Evolutionary conservation across 2,329 filamentous ascomycete species (phyloP), one percentile per base, ranked within the genome.

Genomic region (Corinectria fuckeliana): DNA sequence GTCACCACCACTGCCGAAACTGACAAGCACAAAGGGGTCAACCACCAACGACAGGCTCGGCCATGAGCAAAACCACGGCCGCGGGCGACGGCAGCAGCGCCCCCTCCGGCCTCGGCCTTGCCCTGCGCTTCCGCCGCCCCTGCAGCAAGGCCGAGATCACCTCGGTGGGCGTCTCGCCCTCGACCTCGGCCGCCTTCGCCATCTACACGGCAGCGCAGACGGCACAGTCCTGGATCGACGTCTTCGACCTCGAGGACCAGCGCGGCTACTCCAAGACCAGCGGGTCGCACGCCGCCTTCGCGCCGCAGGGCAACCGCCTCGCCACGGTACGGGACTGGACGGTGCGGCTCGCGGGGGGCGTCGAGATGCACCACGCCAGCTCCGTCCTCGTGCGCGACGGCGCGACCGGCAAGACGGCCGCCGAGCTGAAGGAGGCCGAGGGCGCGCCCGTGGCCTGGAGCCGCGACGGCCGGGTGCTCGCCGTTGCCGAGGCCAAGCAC

Each of bases 211-310:
- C 70, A 20, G 69, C 65, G 4, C 71, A 71, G 41, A 66, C 69
- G 9, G 50, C 66, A 30, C 72, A 74, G 20, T 69, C 73, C n/a
- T 77, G 75, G 74, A 71, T 77, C 56, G 75, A 77, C 60, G 65
- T 74, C 16, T 76, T 76, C 51, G 69, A 74, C 41, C 50, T 74
- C 21, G 48, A 57, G 26, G 67, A 69, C 0, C 69, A 70, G 11
- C 62, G 67, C 13, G 63, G 67, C 16, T 66, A 70, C 56, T 71
- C 69, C 60, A 76, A 75, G 64, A 70, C 70, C 0, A 68, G 66
- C 11, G 75, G 75, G 32, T 70, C 68, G 1, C 61, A 69, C 26
- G 75, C 73, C n/a, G 68, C 63, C n/a, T 74, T 76, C 51, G 60
- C 62, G 0, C 69, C 65, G 25, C 45, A 47, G 3, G 64, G 59